Conservation (phyloP, 306 rosid species). For the Prunus kanzakura region DNA sequence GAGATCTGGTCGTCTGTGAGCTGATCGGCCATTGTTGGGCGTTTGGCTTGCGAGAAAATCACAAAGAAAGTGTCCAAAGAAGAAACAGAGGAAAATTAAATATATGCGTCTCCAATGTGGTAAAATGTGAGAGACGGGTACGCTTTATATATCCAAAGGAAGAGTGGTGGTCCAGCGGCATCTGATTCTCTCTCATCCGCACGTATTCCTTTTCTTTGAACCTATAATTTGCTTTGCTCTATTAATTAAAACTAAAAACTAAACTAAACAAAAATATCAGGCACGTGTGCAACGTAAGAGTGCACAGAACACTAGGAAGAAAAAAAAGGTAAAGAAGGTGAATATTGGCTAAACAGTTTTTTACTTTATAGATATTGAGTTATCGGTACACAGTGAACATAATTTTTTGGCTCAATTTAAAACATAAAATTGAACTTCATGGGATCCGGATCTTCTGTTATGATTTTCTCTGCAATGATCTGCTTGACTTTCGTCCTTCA, state of each 20-base stretch:
- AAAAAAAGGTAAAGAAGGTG: too few species aligned
- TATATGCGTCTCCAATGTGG: background rate
- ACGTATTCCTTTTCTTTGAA: background rate
- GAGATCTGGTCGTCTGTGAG: conserved; percentile 88
- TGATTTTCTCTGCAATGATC: too few species aligned
- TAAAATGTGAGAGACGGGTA: background rate
- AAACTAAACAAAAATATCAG: background rate
- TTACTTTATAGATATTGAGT: too few species aligned
- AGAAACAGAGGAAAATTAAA: background rate
- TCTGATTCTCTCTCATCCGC: background rate
- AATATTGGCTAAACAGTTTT: too few species aligned
- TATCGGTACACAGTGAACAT: too few species aligned
- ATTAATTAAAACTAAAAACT: too few species aligned
- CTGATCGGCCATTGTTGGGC: conserved; percentile 69
- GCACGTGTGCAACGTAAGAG: too few species aligned
- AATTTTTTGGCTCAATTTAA: too few species aligned
- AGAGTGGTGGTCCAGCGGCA: background rate
- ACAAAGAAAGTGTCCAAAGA: background rate
- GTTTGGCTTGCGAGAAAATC: conserved; percentile 10
- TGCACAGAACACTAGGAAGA: too few species aligned
- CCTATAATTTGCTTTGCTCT: background rate
- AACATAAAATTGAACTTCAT: too few species aligned
- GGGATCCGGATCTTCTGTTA: too few species aligned
- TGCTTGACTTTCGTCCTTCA: accelerated
- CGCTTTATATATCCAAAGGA: background rate